These are phyloP conservation scores for Microascus cirrosus DNA, from an alignment of 2,329 filamentous ascomycete species.

Conservation along the genomic window DNA sequence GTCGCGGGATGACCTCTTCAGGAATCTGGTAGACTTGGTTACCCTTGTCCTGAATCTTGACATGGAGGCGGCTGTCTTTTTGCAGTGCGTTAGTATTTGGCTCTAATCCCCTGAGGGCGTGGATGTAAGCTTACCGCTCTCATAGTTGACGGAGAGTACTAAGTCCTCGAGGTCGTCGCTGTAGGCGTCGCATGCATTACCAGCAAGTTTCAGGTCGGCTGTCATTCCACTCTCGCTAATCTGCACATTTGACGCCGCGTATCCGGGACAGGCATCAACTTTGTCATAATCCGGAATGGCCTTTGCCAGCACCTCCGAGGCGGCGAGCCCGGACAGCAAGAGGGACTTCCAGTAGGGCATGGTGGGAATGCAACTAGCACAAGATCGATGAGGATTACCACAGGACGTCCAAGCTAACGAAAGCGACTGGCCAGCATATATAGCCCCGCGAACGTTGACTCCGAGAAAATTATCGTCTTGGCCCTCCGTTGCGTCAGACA, in stretches of 20 bases:
- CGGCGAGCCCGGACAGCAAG: not conserved
- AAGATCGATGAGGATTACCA: not conserved
- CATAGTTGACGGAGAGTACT: conserved; percentile 53
- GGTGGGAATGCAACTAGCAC: not conserved
- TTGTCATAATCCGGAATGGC: not conserved
- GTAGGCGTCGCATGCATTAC: conserved; percentile 13
- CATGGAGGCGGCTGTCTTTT: conserved; percentile 1
- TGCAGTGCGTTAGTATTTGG: not conserved
- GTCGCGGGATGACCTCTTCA: conserved; percentile 52
- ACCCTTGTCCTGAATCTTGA: conserved; percentile 52
- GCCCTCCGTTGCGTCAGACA: not conserved
- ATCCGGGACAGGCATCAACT: conserved; percentile 43
- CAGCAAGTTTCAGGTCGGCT: conserved; percentile 13
- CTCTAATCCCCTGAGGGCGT: no score
- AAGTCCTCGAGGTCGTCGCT: conserved; percentile 12
- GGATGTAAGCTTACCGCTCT: conserved; percentile 36
- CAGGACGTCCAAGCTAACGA: not conserved
- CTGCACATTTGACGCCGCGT: conserved; percentile 46
- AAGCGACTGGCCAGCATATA: not conserved
- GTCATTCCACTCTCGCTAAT: conserved; percentile 38
- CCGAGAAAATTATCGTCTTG: not conserved
- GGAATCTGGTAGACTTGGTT: conserved; percentile 66
- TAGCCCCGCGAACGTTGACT: not conserved
- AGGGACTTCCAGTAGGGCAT: not conserved
- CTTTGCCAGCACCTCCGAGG: not conserved